phyloP scores from a whole-genome alignment of 768 basidiomycete species.

The Hygrophoropsis aurantiaca region DNA sequence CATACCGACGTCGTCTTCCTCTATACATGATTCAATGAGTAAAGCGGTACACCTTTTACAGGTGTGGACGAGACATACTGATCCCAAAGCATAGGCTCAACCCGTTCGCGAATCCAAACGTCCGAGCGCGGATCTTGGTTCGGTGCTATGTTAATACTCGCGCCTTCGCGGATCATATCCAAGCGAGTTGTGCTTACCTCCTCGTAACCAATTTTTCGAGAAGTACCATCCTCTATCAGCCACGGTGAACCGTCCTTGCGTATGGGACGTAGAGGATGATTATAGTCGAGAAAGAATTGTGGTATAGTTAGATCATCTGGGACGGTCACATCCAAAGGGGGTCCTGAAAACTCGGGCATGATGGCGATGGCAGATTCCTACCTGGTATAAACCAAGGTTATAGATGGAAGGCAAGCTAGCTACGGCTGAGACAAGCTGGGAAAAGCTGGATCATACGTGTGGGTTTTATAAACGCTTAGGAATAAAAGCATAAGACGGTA shows the following conservation, averaged over 20 bases:
- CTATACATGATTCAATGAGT: conserved; percentile 28
- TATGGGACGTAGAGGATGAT: conserved; percentile 42
- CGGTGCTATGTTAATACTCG: no score
- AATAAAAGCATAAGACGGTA: no score
- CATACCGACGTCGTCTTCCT: conserved; percentile 52
- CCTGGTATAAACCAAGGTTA: neutral
- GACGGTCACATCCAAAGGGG: conserved; percentile 36
- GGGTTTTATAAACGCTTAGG: no score
- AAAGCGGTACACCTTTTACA: neutral
- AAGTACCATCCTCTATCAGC: conserved; percentile 59
- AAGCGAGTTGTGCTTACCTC: conserved; percentile 39
- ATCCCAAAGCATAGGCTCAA: conserved; percentile 48
- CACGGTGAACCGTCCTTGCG: conserved; percentile 48
- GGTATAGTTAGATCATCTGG: conserved; percentile 66
- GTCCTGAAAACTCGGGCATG: conserved; percentile 28
- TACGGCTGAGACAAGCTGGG: no score
- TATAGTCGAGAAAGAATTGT: conserved; percentile 60
- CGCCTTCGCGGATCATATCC: no score
- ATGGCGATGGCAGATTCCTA: neutral
- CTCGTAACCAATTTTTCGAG: conserved; percentile 39
- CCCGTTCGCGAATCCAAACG: conserved; percentile 54
- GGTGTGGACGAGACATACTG: conserved; percentile 30
- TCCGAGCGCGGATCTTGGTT: conserved; percentile 41
- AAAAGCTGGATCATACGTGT: no score
- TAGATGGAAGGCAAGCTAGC: no score